phyloP scores from a whole-genome alignment of 495 filamentous ascomycete genomes.

The Penicillium goetzii region DNA sequence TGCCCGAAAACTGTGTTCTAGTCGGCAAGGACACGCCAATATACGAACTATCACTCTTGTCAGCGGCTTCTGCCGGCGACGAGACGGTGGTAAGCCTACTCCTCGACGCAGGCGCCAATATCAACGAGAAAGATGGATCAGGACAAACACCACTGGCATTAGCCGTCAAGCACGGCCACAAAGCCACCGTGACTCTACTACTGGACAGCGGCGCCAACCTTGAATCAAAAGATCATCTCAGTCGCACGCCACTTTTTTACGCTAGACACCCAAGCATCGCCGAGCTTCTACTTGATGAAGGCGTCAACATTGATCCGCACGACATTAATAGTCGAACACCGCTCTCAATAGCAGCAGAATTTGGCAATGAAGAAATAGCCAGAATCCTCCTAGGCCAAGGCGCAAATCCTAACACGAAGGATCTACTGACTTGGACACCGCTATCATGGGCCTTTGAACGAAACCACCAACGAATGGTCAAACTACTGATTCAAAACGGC shows the following conservation, averaged over 20 bases:
- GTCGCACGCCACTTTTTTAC: not conserved
- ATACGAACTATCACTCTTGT: not conserved
- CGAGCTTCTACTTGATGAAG: not conserved
- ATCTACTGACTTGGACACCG: not conserved
- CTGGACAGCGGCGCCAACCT: not conserved
- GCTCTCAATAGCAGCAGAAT: not conserved
- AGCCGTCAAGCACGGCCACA: not conserved
- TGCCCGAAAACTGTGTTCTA: not conserved
- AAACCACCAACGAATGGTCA: not conserved
- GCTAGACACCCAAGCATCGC: not conserved
- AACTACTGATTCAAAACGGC: not conserved
- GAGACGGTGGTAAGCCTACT: not conserved
- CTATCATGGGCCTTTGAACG: not conserved
- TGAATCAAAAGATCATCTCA: not conserved
- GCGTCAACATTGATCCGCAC: not conserved
- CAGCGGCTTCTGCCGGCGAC: not conserved
- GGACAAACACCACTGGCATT: conserved; percentile 2
- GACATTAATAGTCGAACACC: not conserved
- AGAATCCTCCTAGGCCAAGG: not conserved
- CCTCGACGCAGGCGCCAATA: conserved; percentile 1
- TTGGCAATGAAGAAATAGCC: not conserved
- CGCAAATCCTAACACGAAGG: not conserved
- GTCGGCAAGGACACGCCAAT: not conserved
- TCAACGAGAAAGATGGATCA: not conserved
- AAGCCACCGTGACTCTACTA: not conserved